A percentile compares a stretch with the other conserved stretches of the same genome.
These are phyloP conservation scores for Shiraia sp. DNA, from an alignment of 2,329 filamentous ascomycete species.

Conservation along the genomic window DNA sequence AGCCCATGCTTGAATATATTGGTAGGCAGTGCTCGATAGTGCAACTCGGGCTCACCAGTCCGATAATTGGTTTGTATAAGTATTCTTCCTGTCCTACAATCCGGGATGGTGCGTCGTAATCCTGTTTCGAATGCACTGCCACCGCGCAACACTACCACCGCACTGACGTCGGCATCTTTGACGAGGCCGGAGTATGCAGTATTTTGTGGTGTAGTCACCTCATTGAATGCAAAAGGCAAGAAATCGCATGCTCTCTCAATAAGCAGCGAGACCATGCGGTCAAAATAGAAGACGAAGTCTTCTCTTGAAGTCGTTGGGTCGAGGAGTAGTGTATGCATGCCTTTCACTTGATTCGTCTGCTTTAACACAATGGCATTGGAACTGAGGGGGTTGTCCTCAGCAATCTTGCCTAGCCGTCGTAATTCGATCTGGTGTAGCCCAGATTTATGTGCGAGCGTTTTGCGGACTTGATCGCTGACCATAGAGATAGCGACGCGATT, in stretches of 20 bases:
- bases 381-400: constrained; percentile 73
- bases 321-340: constrained; percentile 90
- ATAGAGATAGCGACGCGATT: constrained; percentile 94
- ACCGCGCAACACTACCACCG: constrained; percentile 85
- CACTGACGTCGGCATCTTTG: constrained; percentile 66
- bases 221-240: constrained; percentile 67
- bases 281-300: constrained; percentile 98
- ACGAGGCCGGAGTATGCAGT: constrained; percentile 72
- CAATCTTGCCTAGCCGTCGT: constrained; percentile 72
- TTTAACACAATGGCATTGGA: constrained; percentile 73
- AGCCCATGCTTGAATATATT: constrained; percentile 74
- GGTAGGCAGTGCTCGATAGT: constrained; percentile 79
- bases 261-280: constrained; percentile 81
- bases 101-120: constrained; percentile 85
- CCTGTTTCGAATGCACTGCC: constrained; percentile 88
- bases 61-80: constrained; percentile 81
- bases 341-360: constrained; percentile 77
- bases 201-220: constrained; percentile 72
- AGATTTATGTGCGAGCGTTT: constrained; percentile 85
- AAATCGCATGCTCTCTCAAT: constrained; percentile 65
- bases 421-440: constrained; percentile 79
- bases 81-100: constrained; percentile 85
- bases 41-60: constrained; percentile 83
- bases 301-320: constrained; percentile 77
- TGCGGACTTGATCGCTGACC: constrained; percentile 91